Evolutionary conservation across 1,139 yeast species (phyloP), one percentile per base, ranked within the genome.

Genomic region (Yamadazyma trypodendri): DNA sequence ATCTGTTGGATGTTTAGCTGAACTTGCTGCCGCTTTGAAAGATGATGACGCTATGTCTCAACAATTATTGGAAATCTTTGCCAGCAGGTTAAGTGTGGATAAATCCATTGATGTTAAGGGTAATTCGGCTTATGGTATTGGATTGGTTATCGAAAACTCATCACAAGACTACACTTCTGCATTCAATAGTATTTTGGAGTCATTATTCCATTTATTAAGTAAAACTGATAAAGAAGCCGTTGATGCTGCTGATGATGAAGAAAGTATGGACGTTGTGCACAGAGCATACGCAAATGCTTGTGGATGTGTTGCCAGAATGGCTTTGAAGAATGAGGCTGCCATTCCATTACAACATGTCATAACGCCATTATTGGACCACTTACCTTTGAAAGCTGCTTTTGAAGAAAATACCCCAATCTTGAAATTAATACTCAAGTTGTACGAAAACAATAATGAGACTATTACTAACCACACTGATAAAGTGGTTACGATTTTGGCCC

Each of bases 291-390:
- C 97, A 45, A 92, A 92, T 61, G 96, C 96, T 6, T 85, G 95
- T 62, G 99, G 99, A 33, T 92, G 98, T 75, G 95, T 90, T 44
- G 89, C 96, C 24, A 82, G 98, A 66, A 76, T 92, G 87, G 77
- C 87, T 15, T 69, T 86, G 60, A 83, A 84, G 59, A 77, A 85
- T 59, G 80, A 79, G 54, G 68, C 68, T 38, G 76, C 83, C 32
- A 81, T 92, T 48, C 97, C 97, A 44, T 66, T 89, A 52, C 79
- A 76, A 45, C 95, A 82, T 49, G 85, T 92, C 24, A 61, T 92
- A 38, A 88, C 89, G 31, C 85, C 84, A 28, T 71, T 94, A 52
- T 69, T 90, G 46, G 68, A 72, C 37, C 92, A 85, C 56, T 74
- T 94, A 58, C 99, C 99, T 37, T 76, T 92, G 58, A 78, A 81